Conservation (phyloP, 2,329 filamentous ascomycete species). For the Penicillium concentricum region DNA sequence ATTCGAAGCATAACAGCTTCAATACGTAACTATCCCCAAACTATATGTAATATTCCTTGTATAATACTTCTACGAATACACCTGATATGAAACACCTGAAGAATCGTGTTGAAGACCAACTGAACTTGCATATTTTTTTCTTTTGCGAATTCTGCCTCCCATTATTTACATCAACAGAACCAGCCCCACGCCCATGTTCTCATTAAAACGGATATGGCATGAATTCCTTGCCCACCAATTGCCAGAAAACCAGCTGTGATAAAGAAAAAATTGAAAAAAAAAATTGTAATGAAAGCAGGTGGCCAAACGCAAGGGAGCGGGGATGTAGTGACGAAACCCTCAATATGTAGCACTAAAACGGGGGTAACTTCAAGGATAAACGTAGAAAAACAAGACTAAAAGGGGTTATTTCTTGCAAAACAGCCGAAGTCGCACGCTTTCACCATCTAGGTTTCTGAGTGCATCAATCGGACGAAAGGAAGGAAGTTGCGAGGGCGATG, state of each 20-base stretch:
- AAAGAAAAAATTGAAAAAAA: slow-evolving; percentile 6
- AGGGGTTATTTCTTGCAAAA: slow-evolving; percentile 22
- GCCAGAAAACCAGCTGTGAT: slow-evolving; percentile 17
- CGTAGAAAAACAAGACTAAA: slow-evolving; percentile 22
- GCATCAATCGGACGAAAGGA: slow-evolving; percentile 19
- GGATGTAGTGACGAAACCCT: slow-evolving; percentile 10
- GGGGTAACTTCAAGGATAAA: slow-evolving; percentile 7
- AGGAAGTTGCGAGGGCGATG: slow-evolving; percentile 18
- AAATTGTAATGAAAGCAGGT: slow-evolving; percentile 10
- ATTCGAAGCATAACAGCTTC: neutral
- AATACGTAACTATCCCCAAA: neutral
- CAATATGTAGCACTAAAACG: slow-evolving; percentile 8
- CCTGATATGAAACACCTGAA: neutral
- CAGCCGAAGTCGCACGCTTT: slow-evolving; percentile 20
- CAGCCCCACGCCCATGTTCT: slow-evolving; percentile 32
- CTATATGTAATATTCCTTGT: neutral
- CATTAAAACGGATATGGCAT: slow-evolving; percentile 35
- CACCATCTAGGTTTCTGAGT: slow-evolving; percentile 35
- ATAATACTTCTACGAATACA: neutral
- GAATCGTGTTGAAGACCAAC: neutral
- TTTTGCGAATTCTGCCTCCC: slow-evolving; percentile 22
- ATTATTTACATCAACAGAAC: slow-evolving; percentile 37
- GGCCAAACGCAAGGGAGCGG: slow-evolving; percentile 16
- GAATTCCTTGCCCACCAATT: slow-evolving; percentile 26
- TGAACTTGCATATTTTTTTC: slow-evolving; percentile 15